Base-by-base conservation (phyloP, 345 rosid species). In the Gossypium arboreum region DNA sequence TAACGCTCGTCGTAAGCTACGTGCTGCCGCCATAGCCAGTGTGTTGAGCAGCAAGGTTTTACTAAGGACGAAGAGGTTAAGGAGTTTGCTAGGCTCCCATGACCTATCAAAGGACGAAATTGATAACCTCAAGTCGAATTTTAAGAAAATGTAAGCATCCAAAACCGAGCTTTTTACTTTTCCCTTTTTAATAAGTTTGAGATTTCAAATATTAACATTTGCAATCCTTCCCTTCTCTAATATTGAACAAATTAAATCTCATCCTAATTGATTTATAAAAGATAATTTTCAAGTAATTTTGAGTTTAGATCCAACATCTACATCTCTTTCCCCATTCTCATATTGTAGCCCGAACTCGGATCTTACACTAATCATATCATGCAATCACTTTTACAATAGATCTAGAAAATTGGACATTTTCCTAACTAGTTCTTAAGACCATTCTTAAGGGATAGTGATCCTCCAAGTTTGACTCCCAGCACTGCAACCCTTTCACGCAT, bases 11-110 rank as follows among this genome's bases (percentile, higher is more conserved):
- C 83, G 89, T 34, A 86, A 86, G 71, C 78, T 90, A 17, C 88
- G 91, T 0, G 91, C 90, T 4, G 91, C 90, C 0, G 91, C 94
- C 2, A 74, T 87, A 1, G 91, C 94, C 2, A 88, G 94, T 24
- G 84, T 90, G 45, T 85, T 87, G 76, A 83, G 90, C 77, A 82
- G 88, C 83, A 82, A 86, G 41, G 75, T 88, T 74, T 80, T 86
- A 71, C 74, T 88, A 72, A 84, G 94, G 65, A 86, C 86, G 11
- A 86, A 89, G 80, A 87, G 84, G 84, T 83, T 87, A 3, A 89
- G 76, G 61, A 78, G 80, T 66, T 62, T 89, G 71, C 80, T 89
- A 5, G 94, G 86, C 4, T 80, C 90, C 43, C 84, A 84, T 72
- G 91, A 89, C 81, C 94, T 89, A 43, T 72, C 72, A 1, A 77